These are phyloP conservation scores for Geranium rotundifolium DNA, from an alignment of 345 rosid species.

Conservation along the genomic window DNA sequence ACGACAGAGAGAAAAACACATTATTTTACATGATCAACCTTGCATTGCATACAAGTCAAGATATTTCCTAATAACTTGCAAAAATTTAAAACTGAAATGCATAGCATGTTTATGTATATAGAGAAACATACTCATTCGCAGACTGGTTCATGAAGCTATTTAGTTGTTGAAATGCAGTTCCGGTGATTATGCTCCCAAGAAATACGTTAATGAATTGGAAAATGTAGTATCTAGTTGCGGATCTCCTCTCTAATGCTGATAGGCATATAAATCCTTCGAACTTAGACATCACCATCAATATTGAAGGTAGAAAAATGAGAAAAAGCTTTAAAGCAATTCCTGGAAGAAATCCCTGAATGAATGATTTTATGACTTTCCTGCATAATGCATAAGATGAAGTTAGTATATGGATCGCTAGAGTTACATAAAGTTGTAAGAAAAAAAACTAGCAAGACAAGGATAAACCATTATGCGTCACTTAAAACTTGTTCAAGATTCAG, in stretches of 20 bases:
- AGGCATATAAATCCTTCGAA: constrained; percentile 78
- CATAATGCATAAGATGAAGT: constrained; percentile 8
- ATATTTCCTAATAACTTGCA: not conserved
- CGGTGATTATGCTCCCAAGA: constrained; percentile 82
- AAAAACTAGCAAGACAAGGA: not conserved
- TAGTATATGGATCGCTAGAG: not conserved
- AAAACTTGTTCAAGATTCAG: no score
- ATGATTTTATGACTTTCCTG: constrained; percentile 69
- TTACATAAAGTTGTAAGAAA: not conserved
- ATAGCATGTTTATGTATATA: not conserved
- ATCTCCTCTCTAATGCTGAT: constrained; percentile 73
- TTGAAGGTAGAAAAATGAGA: constrained; percentile 68
- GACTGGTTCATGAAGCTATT: constrained; percentile 74
- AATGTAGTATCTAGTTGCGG: constrained; percentile 64
- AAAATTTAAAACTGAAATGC: not conserved
- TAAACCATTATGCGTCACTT: not conserved
- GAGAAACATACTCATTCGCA: constrained; percentile 63
- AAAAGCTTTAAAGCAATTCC: constrained; percentile 91
- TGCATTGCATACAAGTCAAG: no score
- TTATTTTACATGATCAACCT: not conserved
- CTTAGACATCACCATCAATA: constrained; percentile 88
- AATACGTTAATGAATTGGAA: constrained; percentile 90
- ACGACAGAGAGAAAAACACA: no score
- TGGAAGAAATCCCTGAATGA: constrained; percentile 92
- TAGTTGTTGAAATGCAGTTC: constrained; percentile 92